Evolutionary conservation across 164 flowering plant genomes (phyloP).

Genomic region (Magnolia changhungtana): DNA sequence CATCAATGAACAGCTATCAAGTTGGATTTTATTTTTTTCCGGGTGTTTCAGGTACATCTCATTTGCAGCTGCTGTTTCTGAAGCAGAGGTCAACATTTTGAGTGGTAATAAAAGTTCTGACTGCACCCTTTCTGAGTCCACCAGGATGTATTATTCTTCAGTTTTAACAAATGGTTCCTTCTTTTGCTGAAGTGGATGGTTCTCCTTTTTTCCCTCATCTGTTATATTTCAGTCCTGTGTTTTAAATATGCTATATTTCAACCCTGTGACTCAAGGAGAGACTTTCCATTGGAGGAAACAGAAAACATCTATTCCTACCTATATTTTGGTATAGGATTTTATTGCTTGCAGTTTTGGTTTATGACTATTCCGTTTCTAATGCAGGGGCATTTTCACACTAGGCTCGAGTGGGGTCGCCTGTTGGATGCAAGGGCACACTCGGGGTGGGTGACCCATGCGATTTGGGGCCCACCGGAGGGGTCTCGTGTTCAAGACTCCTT

Average conservation of each 20-base stretch:
- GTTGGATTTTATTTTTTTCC: not conserved
- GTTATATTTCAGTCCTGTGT: not conserved
- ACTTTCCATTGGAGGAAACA: not conserved
- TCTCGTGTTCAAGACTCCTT: no score
- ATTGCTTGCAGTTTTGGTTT: not conserved
- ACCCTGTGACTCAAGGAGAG: not conserved
- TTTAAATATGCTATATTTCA: not conserved
- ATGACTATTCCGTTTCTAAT: not conserved
- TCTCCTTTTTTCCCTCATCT: not conserved
- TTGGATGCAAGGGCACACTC: no score
- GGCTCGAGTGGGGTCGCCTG: no score
- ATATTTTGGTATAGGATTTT: not conserved
- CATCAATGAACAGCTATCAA: not conserved
- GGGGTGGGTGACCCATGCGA: no score
- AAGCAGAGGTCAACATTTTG: slow-evolving; percentile 14
- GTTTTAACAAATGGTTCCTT: not conserved
- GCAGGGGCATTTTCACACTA: no score
- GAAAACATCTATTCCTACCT: not conserved
- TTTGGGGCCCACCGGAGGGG: no score
- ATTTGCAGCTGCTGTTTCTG: slow-evolving; percentile 11
- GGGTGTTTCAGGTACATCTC: slow-evolving; percentile 4
- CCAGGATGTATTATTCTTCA: not conserved
- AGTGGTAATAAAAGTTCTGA: slow-evolving; percentile 5
- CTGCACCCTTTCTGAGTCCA: not conserved
- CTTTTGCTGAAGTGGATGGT: not conserved